Evolutionary conservation across 1,139 yeast genomes (phyloP).

Genomic region (Suhomyces kunorum): DNA sequence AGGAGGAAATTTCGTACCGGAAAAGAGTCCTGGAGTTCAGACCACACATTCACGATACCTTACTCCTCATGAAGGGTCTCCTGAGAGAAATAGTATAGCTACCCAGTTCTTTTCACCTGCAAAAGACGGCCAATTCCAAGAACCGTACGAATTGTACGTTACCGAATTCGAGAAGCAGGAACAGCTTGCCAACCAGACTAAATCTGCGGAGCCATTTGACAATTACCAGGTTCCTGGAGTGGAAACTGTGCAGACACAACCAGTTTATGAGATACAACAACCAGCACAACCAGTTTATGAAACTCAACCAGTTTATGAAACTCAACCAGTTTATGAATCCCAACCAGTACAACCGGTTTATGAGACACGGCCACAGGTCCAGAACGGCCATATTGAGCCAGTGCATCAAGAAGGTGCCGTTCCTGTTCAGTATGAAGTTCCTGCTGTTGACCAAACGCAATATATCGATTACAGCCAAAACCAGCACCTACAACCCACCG

Average conservation of each 20-base stretch:
- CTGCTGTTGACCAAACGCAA: too few species aligned
- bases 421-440: neutral
- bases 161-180: slow-evolving; percentile 20
- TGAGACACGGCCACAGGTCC: neutral
- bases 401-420: neutral
- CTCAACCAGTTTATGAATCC: too few species aligned
- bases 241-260: slow-evolving; percentile 3
- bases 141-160: slow-evolving; percentile 26
- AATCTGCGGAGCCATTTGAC: slow-evolving; percentile 32
- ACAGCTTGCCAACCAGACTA: slow-evolving; percentile 7
- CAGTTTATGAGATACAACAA: neutral
- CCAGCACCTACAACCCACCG: neutral
- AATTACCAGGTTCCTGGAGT: slow-evolving; percentile 24
- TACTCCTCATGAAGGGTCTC: slow-evolving; percentile 6
- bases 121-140: slow-evolving; percentile 18
- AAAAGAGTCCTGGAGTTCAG: slow-evolving; percentile 4
- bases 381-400: too few species aligned
- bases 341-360: neutral
- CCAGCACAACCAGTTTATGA: neutral
- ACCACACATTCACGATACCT: slow-evolving; percentile 5
- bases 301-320: slow-evolving; percentile 1
- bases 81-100: slow-evolving; percentile 4
- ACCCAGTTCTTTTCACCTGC: slow-evolving; percentile 9
- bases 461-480: neutral
- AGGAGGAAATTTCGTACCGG: slow-evolving; percentile 1